Base-by-base conservation (phyloP, 257 asterid genomes). In the Ilex aquifolium region DNA sequence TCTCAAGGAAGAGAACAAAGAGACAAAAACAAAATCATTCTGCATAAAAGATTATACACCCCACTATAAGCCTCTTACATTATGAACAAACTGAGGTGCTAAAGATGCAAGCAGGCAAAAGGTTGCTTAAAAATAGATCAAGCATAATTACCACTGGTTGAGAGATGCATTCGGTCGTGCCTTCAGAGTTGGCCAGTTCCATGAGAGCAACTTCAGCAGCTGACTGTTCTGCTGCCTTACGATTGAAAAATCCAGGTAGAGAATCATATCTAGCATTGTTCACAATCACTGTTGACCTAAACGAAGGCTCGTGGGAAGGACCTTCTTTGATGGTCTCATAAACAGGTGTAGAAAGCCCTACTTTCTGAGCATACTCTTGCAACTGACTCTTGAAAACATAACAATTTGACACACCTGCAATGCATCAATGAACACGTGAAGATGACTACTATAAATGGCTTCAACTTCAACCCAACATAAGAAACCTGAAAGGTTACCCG, bases 181-280 rank as follows among this genome's bases (percentile, higher is more conserved):
- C 81, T 32, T 57, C 77, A 11, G 83, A 67, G 44, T 74, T 76
- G 58, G 76, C 72, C 17, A 93, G 84, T 69, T 81, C 82, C 66
- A 81, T 16, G 31, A 93, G 95, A 71, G 99, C 99, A 60, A 90
- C 94, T 85, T 93, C 99, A 51, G 99, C 99, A 66, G 99, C 97
- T 16, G 99, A 93, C 72, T 93, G 99, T 76, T 93, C 99, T 1
- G 99, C 96, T 21, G 95, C 91, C 76, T 93, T 93, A 67, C 96
- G 95, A 67, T 87, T 87, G 78, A 76, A 84, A 72, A 93, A 93
- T 60, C 96, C 96, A 21, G 94, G 88, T 31, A 93, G 86, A 71
- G 99, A 93, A 75, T 93, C 94, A 72, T 89, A 90, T 73, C 92
- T 84, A 39, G 64, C 71, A 55, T 84, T 44, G 39, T 80, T 74